Evolutionary conservation across 108 stramenopile genomes (phyloP).

Genomic region (Pseudonitzschia delicatissima): DNA sequence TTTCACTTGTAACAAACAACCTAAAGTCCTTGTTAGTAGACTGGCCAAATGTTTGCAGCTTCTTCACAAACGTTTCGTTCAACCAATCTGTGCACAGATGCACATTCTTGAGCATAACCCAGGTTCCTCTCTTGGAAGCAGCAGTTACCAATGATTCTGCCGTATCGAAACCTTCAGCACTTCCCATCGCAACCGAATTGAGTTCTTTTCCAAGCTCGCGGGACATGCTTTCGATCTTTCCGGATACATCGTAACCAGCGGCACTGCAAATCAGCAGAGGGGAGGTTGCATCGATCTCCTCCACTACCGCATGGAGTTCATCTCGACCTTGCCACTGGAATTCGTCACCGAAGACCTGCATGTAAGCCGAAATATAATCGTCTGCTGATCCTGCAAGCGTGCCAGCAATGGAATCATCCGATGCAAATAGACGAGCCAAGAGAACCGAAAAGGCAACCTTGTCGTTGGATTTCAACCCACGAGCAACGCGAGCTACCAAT

Average conservation of each 20-base stretch:
- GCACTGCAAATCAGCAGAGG: constrained; percentile 92
- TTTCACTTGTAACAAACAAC: constrained; percentile 92
- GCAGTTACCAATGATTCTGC: constrained; percentile 79
- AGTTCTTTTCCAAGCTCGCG: constrained; percentile 69
- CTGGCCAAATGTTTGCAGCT: constrained; percentile 73
- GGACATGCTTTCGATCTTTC: constrained; percentile 90
- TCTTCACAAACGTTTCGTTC: constrained; percentile 90
- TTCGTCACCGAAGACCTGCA: constrained; percentile 52
- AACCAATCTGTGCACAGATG: constrained; percentile 99
- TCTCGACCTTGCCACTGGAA: constrained; percentile 94
- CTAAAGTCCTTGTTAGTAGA: constrained; percentile 79
- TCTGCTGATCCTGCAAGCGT: constrained; percentile 33
- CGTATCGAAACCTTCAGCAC: constrained; percentile 83
- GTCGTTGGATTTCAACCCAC: constrained; percentile 87
- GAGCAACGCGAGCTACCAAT: constrained; percentile 82
- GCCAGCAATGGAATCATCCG: constrained; percentile 44
- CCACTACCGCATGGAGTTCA: constrained; percentile 70
- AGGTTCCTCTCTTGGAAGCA: constrained; percentile 85
- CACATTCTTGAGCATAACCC: constrained; percentile 97
- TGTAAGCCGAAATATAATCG: constrained; percentile 52
- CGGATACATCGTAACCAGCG: constrained; percentile 96
- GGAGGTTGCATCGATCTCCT: constrained; percentile 63
- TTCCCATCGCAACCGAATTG: constrained; percentile 93
- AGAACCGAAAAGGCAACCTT: constrained; percentile 91
- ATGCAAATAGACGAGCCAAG: constrained; percentile 71